phyloP scores from a whole-genome alignment of 441 rosid genomes.

The Populus trichocarpa region DNA sequence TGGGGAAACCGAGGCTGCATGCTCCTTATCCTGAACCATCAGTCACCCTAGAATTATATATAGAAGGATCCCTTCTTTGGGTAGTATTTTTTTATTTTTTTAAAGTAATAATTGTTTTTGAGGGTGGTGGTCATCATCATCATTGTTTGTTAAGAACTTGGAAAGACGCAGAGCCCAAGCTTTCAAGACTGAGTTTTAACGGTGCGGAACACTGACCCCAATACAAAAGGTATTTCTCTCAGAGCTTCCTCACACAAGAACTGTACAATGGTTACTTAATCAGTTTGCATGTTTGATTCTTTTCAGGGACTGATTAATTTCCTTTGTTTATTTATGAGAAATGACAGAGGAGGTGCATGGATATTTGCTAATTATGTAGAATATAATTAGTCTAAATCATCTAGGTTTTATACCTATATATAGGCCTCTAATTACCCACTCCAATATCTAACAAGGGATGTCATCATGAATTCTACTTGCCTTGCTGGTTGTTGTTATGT shows the following conservation, averaged over 20 bases:
- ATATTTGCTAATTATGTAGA: background rate
- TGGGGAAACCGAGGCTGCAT: slow-evolving; percentile 15
- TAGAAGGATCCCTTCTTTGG: background rate
- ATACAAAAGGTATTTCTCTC: background rate
- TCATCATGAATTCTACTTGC: background rate
- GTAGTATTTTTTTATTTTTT: background rate
- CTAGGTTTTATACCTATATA: background rate
- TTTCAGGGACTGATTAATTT: background rate
- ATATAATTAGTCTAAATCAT: background rate
- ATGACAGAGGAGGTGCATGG: background rate
- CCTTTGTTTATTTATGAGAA: background rate
- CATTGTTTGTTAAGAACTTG: background rate
- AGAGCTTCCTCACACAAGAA: background rate
- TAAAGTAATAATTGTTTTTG: background rate
- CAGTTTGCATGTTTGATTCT: background rate
- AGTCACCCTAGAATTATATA: background rate
- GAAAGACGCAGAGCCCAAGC: background rate
- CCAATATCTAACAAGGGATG: background rate
- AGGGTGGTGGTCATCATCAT: background rate
- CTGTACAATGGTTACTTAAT: background rate
- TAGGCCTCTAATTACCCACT: background rate
- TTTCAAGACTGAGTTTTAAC: background rate
- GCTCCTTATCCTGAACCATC: slow-evolving; percentile 6
- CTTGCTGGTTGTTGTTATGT: background rate
- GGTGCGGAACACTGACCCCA: background rate